Evolutionary conservation across 345 rosid genomes (phyloP).

Genomic region (Hibiscus mutabilis): DNA sequence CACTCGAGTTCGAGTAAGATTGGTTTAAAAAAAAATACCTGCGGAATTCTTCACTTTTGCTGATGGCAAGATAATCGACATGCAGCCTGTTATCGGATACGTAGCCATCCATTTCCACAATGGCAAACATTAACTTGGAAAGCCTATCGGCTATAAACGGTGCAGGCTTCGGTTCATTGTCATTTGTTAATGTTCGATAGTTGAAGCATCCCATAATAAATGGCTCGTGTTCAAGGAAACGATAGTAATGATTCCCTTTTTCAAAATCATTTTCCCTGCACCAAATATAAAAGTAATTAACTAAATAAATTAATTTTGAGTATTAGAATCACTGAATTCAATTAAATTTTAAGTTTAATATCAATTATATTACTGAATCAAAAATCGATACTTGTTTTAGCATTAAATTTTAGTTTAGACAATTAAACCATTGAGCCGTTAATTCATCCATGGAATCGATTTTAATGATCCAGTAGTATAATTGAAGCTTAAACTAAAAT

Average conservation of each 20-base stretch:
- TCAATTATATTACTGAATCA: no score
- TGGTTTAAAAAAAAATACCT: constrained; percentile 1
- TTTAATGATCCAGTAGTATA: no score
- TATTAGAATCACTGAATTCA: no score
- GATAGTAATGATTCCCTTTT: constrained; percentile 73
- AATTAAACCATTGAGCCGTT: no score
- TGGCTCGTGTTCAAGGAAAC: constrained; percentile 76
- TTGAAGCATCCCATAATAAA: constrained; percentile 14
- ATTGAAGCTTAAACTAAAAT: no score
- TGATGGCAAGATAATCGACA: constrained; percentile 5
- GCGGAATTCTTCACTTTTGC: constrained; percentile 15
- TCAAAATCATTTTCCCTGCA: constrained; percentile 76
- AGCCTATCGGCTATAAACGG: constrained; percentile 28
- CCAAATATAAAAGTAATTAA: not conserved
- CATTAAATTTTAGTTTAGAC: no score
- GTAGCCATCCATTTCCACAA: constrained; percentile 9
- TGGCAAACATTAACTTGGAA: constrained; percentile 7
- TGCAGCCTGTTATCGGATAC: constrained; percentile 3
- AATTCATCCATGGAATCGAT: no score
- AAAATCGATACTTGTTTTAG: no score
- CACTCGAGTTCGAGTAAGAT: not conserved
- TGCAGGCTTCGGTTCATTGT: constrained; percentile 11
- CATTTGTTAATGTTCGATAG: not conserved
- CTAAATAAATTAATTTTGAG: no score
- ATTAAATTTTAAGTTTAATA: no score